phyloP scores from a whole-genome alignment of 2,329 filamentous ascomycete genomes.

The Balansia obtecta region DNA sequence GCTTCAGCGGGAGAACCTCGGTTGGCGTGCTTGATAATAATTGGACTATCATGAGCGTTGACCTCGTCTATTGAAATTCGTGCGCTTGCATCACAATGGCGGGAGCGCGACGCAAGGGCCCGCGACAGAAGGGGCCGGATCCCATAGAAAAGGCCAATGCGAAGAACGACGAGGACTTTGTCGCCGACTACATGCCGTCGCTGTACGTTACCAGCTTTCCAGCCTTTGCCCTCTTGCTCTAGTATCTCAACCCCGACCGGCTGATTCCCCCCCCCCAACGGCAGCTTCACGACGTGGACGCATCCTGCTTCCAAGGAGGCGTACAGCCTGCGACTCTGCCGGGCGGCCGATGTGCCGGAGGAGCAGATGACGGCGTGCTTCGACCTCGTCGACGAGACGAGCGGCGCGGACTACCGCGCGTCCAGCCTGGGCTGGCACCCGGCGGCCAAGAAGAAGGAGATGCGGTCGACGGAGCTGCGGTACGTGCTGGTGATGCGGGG shows the following conservation, averaged over 20 bases:
- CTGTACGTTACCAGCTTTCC: constrained; percentile 20
- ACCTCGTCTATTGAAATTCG: too few species aligned
- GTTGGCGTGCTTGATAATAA: neutral
- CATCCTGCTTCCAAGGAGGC: constrained; percentile 31
- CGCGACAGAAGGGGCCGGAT: neutral
- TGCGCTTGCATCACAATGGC: neutral
- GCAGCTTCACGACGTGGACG: constrained; percentile 27
- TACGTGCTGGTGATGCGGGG: constrained; percentile 48
- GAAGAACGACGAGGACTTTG: constrained; percentile 2
- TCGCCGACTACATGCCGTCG: constrained; percentile 1
- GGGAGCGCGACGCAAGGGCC: neutral
- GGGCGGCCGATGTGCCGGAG: constrained; percentile 24
- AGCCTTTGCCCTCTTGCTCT: neutral
- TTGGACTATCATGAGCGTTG: too few species aligned
- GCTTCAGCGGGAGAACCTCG: constrained; percentile 11
- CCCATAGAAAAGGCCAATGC: constrained; percentile 1
- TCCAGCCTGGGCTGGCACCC: constrained; percentile 54
- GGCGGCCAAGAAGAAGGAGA: constrained; percentile 49
- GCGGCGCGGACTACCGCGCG: constrained; percentile 47
- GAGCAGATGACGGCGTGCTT: constrained; percentile 42
- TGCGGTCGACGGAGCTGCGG: constrained; percentile 53
- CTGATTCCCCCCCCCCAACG: too few species aligned
- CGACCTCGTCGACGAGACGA: constrained; percentile 48
- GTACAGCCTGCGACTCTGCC: constrained; percentile 33
- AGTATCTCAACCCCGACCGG: neutral